Conservation (phyloP, 768 basidiomycete genomes). For the Peribolospora baueri region DNA sequence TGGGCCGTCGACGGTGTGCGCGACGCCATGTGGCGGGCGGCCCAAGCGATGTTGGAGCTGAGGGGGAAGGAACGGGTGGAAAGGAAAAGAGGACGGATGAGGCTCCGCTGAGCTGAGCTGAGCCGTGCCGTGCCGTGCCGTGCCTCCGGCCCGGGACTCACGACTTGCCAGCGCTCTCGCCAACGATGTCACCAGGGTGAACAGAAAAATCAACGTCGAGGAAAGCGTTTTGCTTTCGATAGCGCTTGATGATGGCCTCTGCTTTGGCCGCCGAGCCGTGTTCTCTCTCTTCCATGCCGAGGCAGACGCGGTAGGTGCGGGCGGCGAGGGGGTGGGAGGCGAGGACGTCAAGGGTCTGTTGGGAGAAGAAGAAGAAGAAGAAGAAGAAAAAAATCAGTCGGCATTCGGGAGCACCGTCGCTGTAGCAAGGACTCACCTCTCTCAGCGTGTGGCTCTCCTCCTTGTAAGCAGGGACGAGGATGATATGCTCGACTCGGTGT, state of each 20-base stretch:
- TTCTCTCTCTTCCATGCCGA: constrained; percentile 17
- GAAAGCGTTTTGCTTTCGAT: constrained; percentile 15
- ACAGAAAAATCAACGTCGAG: constrained; percentile 4
- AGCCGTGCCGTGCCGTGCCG: constrained; percentile 5
- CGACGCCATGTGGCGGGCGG: neutral
- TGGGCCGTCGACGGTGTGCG: constrained; percentile 3
- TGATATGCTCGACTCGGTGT: constrained; percentile 1
- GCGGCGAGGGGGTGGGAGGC: constrained; percentile 14
- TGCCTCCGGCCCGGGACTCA: constrained; percentile 11
- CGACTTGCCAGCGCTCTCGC: neutral
- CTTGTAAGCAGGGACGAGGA: constrained; percentile 5
- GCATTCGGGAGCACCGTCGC: neutral
- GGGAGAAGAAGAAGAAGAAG: neutral
- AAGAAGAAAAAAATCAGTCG: neutral
- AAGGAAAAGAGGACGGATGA: too few species aligned
- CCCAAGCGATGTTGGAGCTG: constrained; percentile 15
- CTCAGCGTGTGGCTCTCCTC: neutral
- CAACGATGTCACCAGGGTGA: neutral
- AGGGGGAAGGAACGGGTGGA: too few species aligned
- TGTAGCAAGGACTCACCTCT: neutral
- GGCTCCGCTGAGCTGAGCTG: too few species aligned
- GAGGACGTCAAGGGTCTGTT: constrained; percentile 14
- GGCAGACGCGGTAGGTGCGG: constrained; percentile 13
- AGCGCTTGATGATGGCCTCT: constrained; percentile 12
- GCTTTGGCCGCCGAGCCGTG: constrained; percentile 12